These are phyloP conservation scores for Xylariales sp. DNA, from an alignment of 2,329 filamentous ascomycete species.

Conservation along the genomic window DNA sequence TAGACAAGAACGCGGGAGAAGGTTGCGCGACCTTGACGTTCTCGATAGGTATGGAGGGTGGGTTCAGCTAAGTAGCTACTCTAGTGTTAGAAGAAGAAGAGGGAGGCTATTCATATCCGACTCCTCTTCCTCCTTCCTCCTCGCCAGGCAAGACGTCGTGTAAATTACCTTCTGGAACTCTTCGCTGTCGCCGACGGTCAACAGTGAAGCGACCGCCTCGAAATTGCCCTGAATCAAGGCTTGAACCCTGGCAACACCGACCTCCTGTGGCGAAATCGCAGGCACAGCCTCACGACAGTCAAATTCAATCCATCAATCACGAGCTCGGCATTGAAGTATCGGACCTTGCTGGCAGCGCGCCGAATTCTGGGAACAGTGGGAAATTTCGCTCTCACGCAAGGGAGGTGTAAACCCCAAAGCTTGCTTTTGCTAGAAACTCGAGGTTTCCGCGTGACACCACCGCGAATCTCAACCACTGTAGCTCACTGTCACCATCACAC, in stretches of 20 bases:
- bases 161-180: too few relatives aligned
- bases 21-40: slow-evolving; percentile 1
- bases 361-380: neutral
- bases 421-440: neutral
- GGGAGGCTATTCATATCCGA: too few relatives aligned
- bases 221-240: neutral
- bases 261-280: slow-evolving; percentile 9
- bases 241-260: slow-evolving; percentile 1
- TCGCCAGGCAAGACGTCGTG: too few relatives aligned
- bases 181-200: too few relatives aligned
- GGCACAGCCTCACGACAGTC: slow-evolving; percentile 13
- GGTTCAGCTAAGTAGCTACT: neutral
- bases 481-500: too few relatives aligned
- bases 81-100: neutral
- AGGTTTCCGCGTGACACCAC: too few relatives aligned
- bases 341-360: neutral
- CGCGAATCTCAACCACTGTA: too few relatives aligned
- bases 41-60: neutral
- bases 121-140: neutral
- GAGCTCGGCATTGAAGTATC: slow-evolving; percentile 8
- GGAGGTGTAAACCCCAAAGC: neutral
- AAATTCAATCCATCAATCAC: slow-evolving; percentile 11
- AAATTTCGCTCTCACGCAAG: neutral
- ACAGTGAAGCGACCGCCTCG: neutral
- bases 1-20: slow-evolving; percentile 7